Percentiles rank a stretch among this genome's conserved stretches.
These are phyloP conservation scores for Beauveria varroae DNA, from an alignment of 2,329 filamentous ascomycete species.

Conservation along the genomic window DNA sequence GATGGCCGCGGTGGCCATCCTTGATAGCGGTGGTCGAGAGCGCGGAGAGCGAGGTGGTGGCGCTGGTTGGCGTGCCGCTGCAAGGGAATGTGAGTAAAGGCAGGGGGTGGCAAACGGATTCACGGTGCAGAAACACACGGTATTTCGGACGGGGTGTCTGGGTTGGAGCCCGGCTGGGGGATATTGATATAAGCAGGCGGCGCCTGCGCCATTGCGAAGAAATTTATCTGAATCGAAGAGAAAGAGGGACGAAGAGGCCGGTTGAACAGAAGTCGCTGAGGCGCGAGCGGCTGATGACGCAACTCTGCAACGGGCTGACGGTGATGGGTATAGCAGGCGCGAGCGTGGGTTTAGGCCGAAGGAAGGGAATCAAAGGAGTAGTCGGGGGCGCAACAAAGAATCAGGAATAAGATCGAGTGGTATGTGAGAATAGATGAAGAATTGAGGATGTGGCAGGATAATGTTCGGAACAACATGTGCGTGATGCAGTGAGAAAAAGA, in stretches of 20 bases:
- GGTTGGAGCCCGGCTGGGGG: conserved; percentile 72
- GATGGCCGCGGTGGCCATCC: conserved; percentile 83
- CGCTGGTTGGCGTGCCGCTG: conserved; percentile 88
- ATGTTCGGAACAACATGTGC: neutral
- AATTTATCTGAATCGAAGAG: conserved; percentile 7
- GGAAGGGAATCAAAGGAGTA: neutral
- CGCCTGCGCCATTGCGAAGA: conserved; percentile 30
- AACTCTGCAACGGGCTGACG: neutral
- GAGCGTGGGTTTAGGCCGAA: neutral
- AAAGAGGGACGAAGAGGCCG: neutral
- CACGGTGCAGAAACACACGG: conserved; percentile 53
- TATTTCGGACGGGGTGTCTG: conserved; percentile 81
- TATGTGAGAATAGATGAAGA: neutral
- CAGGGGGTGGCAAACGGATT: neutral
- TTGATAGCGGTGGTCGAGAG: conserved; percentile 94
- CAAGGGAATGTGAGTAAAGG: conserved; percentile 14
- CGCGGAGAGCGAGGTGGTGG: conserved; percentile 83
- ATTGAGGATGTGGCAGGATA: neutral
- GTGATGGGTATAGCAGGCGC: neutral
- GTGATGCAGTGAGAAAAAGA: neutral
- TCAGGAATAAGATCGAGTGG: neutral
- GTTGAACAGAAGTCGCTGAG: neutral
- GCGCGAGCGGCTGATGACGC: neutral
- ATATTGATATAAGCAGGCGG: conserved; percentile 72
- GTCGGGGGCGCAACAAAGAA: neutral